These are phyloP conservation scores for Xerocomellus intermedius DNA, from an alignment of 768 basidiomycete genomes.

Conservation along the genomic window DNA sequence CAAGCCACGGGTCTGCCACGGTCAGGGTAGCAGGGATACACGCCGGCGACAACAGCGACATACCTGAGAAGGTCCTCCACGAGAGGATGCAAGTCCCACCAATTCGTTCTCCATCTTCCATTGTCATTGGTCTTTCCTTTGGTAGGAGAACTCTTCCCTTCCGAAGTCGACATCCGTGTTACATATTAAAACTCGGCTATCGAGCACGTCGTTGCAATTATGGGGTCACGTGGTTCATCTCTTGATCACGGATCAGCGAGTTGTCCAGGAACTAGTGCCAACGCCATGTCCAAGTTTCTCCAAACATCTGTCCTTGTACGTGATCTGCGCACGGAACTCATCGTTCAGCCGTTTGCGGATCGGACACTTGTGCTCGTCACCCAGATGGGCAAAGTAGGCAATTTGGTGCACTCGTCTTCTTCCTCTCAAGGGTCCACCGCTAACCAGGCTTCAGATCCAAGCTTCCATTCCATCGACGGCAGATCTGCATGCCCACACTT, in stretches of 20 bases:
- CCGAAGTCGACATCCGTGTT: constrained; percentile 25
- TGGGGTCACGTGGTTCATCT: background rate
- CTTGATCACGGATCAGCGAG: background rate
- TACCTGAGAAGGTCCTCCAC: constrained; percentile 57
- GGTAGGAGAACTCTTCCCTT: constrained; percentile 36
- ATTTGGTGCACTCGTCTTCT: constrained; percentile 51
- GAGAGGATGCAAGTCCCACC: constrained; percentile 74
- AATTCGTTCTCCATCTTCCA: constrained; percentile 57
- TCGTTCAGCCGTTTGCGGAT: constrained; percentile 80
- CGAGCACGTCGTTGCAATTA: background rate
- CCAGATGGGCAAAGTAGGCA: constrained; percentile 89
- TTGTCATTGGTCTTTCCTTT: constrained; percentile 57
- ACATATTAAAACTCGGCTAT: background rate
- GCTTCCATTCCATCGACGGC: constrained; percentile 67
- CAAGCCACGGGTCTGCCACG: constrained; percentile 62
- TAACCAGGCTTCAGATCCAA: constrained; percentile 60
- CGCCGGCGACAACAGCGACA: constrained; percentile 5
- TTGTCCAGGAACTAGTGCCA: too few species aligned
- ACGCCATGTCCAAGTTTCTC: constrained; percentile 23
- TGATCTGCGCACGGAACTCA: constrained; percentile 65
- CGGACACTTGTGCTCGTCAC: constrained; percentile 83
- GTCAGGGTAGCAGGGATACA: background rate
- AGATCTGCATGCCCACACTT: constrained; percentile 43
- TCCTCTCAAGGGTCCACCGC: background rate
- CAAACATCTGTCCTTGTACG: constrained; percentile 53